phyloP scores from a whole-genome alignment of 176 grass and related monocot genomes.

The Oryza longistaminata region DNA sequence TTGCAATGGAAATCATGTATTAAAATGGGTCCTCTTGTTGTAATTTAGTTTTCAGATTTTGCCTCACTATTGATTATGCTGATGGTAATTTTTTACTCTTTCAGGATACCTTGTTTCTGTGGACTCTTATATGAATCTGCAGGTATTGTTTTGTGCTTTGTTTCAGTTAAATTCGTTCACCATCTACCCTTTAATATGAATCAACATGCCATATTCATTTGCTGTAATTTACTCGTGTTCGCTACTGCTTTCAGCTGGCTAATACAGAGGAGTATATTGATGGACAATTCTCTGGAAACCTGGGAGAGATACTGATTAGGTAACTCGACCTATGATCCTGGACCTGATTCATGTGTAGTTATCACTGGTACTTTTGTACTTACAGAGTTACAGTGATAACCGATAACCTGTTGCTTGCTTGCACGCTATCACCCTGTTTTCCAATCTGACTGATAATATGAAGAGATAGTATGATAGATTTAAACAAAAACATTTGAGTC shows the following conservation, averaged over 20 bases:
- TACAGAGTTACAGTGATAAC: too few species aligned
- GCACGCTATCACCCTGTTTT: background rate
- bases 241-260: conserved; percentile 56
- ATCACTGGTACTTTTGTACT: background rate
- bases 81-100: background rate
- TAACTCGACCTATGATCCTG: conserved; percentile 14
- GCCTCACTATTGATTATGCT: background rate
- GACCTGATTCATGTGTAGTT: background rate
- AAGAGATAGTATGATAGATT: conserved; percentile 14
- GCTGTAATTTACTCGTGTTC: background rate
- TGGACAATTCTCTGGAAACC: conserved; percentile 80
- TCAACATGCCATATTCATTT: background rate
- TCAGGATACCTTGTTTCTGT: conserved; percentile 88
- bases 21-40: background rate
- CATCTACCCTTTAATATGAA: background rate
- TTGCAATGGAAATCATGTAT: background rate
- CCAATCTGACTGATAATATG: background rate
- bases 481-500: background rate
- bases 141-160: conserved; percentile 46
- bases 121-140: conserved; percentile 95
- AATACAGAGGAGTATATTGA: conserved; percentile 91
- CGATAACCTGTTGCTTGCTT: background rate
- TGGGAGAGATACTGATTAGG: conserved; percentile 89
- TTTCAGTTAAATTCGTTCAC: background rate
- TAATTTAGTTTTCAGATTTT: conserved; percentile 9